Evolutionary conservation across 108 stramenopile species (phyloP), one percentile per base, ranked within the genome.

Genomic region (Discostella stelligeroides): DNA sequence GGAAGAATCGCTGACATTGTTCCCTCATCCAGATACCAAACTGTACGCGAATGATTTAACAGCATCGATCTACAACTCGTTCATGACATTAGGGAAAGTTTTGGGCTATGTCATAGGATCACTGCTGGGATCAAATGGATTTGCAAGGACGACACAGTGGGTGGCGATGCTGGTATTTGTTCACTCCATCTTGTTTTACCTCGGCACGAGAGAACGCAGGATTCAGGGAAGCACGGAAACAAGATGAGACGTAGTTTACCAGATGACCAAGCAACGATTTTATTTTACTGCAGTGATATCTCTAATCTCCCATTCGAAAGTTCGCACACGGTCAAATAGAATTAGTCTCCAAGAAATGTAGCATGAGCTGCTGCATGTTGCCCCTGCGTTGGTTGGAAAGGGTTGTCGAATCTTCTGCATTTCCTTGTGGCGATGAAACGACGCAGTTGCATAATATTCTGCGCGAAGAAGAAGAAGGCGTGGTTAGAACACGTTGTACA

Each of bases 401-500:
- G 13, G 74, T 70, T 10, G 79, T 82, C 43, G 84, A 68, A 48
- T 89, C 84, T 18, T 90, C 66, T 47, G 62, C 73, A 65, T 56
- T 60, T 43, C 77, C 83, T 62, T 70, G 74, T 66, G 84, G 82
- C 20, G 85, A 86, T 69, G 57, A 80, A 37, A 82, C 82, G 55
- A 91, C 82, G 62, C 82, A 81, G 29, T 73, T 86, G 76, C 80
- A 84, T 59, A 86, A 90, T 66, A 95, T 84, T 48, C 90, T 85
- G 60, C 6, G 39, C 4, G 25, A 27, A 41, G 7, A 8, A 14
- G 39, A 61, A 5, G 28, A n/a, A 38, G 12, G n/a, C 60, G 21
- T 30, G 23, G 14, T 21, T 23, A n/a, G n/a, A n/a, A n/a, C n/a
- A n/a, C n/a, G 40, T 61, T 34, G 39, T 30, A 61, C 20, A 20